Percentiles rank a stretch among this genome's conserved stretches.
These are phyloP conservation scores for Baeospora myosura DNA, from an alignment of 1,284 basidiomycete species.

Conservation along the genomic window DNA sequence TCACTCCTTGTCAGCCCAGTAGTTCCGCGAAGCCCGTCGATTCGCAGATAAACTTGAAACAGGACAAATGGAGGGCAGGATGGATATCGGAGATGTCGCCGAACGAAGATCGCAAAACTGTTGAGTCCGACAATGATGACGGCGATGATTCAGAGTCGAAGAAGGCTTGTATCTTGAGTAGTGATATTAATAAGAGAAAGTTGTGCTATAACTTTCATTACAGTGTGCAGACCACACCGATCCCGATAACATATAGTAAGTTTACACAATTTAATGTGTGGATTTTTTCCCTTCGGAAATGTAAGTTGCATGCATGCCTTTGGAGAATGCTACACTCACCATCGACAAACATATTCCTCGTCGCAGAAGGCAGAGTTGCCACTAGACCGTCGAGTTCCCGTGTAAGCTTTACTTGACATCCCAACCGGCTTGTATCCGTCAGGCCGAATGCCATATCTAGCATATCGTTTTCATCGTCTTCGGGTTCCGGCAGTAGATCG, in stretches of 20 bases:
- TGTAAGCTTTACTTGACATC: constrained; percentile 81
- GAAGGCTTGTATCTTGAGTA: too few relatives aligned
- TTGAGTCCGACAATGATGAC: too few relatives aligned
- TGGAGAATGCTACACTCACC: constrained; percentile 38
- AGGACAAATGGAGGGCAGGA: too few relatives aligned
- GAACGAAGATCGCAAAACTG: too few relatives aligned
- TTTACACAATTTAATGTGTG: constrained; percentile 30
- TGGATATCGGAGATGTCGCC: too few relatives aligned
- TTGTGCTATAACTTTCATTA: too few relatives aligned
- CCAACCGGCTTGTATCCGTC: constrained; percentile 83
- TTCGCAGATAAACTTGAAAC: too few relatives aligned
- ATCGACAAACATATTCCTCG: constrained; percentile 96
- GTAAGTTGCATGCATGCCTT: neutral
- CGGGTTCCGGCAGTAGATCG: constrained; percentile 83
- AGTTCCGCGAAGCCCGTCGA: too few relatives aligned
- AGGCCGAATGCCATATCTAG: constrained; percentile 96
- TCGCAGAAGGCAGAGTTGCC: constrained; percentile 85
- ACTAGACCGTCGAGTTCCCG: constrained; percentile 82
- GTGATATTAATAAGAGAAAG: too few relatives aligned
- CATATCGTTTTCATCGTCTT: constrained; percentile 98
- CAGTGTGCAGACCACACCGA: too few relatives aligned
- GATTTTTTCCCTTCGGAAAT: constrained; percentile 34
- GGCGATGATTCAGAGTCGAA: too few relatives aligned
- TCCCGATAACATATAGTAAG: neutral
- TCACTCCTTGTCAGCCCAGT: too few relatives aligned